Evolutionary conservation across 345 rosid genomes (phyloP), one percentile per base, ranked within the genome.

Genomic region (Ceriops decandra): DNA sequence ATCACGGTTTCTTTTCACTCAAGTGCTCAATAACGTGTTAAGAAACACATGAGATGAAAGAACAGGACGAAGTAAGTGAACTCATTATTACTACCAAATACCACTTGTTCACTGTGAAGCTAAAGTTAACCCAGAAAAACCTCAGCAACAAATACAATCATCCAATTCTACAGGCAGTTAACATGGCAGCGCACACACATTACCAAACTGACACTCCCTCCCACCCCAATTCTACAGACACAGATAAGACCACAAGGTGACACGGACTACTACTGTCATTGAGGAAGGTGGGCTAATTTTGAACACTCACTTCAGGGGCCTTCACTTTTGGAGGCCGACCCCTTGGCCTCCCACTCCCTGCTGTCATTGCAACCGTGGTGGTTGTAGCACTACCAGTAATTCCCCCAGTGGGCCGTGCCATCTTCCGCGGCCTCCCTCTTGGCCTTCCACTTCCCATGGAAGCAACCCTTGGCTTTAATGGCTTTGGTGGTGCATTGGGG

Each of bases 381-480:
- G 49, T 38, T 2, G 66, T 67, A 5, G 73, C 26, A 6, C 66
- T 63, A 52, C 82, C 82, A 5, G 74, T 70, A 32, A 86, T 77
- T 11, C 91, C 88, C 51, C 86, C 82, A 0, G 81, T 30, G 0
- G 86, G 89, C 35, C 74, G 71, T 0, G 84, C 82, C 84, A 82
- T 85, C 77, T 88, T 88, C 71, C 89, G 76, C 0, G 95, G 95
- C 70, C 95, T 78, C 22, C 95, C 95, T 68, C 91, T 81, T 0
- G 91, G 89, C 73, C 68, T 83, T 38, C 89, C 91, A 26, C 75
- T 79, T 47, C 79, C 78, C 0, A 72, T 46, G 17, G 77, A 4
- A 6, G 68, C 17, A 17, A 64, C 72, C 72, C 77, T 83, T 17
- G 85, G 77, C 76, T 80, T 84, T 46, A 66, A n/a, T 5, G 84